Evolutionary conservation across 352 stramenopile genomes (phyloP).

Genomic region (Phytophthora sansomeana): DNA sequence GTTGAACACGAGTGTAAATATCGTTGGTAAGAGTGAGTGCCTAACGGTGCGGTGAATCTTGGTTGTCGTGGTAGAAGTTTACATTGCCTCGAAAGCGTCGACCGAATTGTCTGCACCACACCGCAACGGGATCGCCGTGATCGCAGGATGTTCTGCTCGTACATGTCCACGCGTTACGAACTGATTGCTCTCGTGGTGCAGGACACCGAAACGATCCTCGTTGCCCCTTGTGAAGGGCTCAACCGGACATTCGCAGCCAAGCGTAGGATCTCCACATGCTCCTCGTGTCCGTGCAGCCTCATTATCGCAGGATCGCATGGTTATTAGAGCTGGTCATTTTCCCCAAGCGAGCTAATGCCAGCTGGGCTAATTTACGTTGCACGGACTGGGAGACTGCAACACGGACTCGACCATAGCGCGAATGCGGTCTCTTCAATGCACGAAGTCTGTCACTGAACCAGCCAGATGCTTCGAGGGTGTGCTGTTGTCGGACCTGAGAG

Average conservation of each 20-base stretch:
- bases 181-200: not conserved
- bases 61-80: not conserved
- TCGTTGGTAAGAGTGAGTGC: not conserved
- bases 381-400: too few relatives aligned
- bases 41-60: not conserved
- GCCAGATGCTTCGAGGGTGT: conserved; percentile 19
- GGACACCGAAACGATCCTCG: not conserved
- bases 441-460: conserved; percentile 14
- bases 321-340: conserved; percentile 21
- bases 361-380: conserved; percentile 27
- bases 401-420: not conserved
- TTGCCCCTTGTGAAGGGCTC: conserved; percentile 3
- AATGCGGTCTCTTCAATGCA: not conserved
- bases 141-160: conserved; percentile 3
- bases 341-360: conserved; percentile 10
- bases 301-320: conserved; percentile 22
- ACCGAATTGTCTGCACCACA: not conserved
- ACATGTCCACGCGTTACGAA: conserved; percentile 26
- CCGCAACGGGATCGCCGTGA: not conserved
- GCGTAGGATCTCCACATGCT: conserved; percentile 9
- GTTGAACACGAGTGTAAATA: not conserved
- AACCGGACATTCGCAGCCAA: conserved; percentile 9
- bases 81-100: not conserved
- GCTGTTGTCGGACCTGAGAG: conserved; percentile 18
- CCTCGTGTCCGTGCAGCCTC: conserved; percentile 5